Conservation (phyloP, 805 yeast genomes). For the Kodamaea leandrae region DNA sequence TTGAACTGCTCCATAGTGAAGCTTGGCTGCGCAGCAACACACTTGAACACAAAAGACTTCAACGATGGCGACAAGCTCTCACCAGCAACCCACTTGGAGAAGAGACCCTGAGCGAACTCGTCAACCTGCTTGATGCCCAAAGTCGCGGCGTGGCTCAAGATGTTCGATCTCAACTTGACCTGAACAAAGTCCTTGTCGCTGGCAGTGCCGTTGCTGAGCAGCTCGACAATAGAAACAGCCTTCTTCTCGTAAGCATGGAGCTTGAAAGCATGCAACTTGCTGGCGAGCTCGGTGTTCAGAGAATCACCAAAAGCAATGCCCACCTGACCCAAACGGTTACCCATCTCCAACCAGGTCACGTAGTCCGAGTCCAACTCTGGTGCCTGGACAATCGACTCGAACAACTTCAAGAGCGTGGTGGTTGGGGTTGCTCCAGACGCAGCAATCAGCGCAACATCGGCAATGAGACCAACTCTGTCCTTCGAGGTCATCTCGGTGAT, state of each 20-base stretch:
- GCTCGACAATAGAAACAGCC: slow-evolving; percentile 24
- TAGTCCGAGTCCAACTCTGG: slow-evolving; percentile 34
- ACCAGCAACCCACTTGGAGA: slow-evolving; percentile 23
- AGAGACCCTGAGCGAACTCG: slow-evolving; percentile 31
- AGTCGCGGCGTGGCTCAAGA: slow-evolving; percentile 42
- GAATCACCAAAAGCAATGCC: slow-evolving; percentile 30
- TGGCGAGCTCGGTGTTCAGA: slow-evolving; percentile 18
- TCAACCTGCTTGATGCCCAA: slow-evolving; percentile 38
- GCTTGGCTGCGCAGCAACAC: slow-evolving; percentile 39
- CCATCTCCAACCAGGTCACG: slow-evolving; percentile 56
- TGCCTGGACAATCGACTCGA: slow-evolving; percentile 25
- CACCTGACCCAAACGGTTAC: slow-evolving; percentile 34
- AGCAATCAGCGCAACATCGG: slow-evolving; percentile 51
- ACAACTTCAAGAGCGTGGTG: slow-evolving; percentile 43
- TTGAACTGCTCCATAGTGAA: slow-evolving; percentile 35
- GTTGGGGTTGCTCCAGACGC: slow-evolving; percentile 44
- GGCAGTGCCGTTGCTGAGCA: slow-evolving; percentile 17
- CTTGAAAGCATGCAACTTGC: slow-evolving; percentile 29
- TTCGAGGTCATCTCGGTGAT: slow-evolving; percentile 39
- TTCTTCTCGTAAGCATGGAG: slow-evolving; percentile 30
- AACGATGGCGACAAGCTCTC: slow-evolving; percentile 43
- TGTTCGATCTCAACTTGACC: slow-evolving; percentile 34
- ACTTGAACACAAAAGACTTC: slow-evolving; percentile 40
- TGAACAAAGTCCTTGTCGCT: slow-evolving; percentile 26
- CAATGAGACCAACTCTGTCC: slow-evolving; percentile 54